phyloP scores from a whole-genome alignment of 2,329 filamentous ascomycete species.

The Coniochaeta ligniaria region DNA sequence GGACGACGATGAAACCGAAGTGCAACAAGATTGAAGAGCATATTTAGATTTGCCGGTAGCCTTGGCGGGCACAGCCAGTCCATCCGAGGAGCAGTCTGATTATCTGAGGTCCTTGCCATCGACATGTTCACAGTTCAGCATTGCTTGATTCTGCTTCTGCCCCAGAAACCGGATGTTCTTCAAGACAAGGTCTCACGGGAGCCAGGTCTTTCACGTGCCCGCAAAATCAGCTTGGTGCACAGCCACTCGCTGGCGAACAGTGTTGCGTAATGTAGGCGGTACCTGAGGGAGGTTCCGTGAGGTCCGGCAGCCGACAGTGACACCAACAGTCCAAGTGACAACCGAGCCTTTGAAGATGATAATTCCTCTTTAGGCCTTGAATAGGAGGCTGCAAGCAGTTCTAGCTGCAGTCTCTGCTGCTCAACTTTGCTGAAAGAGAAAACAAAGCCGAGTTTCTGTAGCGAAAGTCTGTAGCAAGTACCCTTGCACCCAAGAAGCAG shows the following conservation, averaged over 20 bases:
- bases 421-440: not conserved
- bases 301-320: not conserved
- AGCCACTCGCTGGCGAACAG: not conserved
- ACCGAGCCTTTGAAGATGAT: not conserved
- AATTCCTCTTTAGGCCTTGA: not conserved
- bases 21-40: conserved; percentile 10
- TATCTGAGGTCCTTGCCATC: not conserved
- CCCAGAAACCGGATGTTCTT: too few relatives aligned
- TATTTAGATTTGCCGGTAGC: not conserved
- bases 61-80: not conserved
- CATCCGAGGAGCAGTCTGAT: not conserved
- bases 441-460: not conserved
- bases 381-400: not conserved
- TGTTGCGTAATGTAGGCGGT: not conserved
- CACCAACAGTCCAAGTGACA: not conserved
- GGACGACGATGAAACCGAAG: conserved; percentile 16
- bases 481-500: not conserved
- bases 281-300: too few relatives aligned
- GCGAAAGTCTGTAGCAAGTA: not conserved
- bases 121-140: too few relatives aligned
- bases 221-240: not conserved
- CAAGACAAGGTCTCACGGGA: too few relatives aligned
- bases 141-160: too few relatives aligned
- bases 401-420: not conserved
- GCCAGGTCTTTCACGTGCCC: not conserved